Conservation (phyloP, 768 basidiomycete species). For the Mrakia blollopis region DNA sequence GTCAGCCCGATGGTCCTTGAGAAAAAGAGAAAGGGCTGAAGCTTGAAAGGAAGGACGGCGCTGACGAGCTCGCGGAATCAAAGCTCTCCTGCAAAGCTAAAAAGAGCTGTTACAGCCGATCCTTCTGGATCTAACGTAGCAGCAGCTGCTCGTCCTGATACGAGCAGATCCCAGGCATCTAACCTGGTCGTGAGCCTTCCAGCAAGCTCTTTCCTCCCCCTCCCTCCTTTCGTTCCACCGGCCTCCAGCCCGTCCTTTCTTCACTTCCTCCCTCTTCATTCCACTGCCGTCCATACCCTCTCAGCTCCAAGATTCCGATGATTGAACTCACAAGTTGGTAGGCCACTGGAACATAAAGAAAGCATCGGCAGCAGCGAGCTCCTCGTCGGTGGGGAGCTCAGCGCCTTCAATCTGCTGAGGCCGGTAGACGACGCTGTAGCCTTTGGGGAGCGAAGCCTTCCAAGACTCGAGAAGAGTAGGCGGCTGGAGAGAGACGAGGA, state of each 20-base stretch:
- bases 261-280: background rate
- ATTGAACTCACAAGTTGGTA: conserved; percentile 30
- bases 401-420: background rate
- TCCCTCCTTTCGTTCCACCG: background rate
- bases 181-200: too few species aligned
- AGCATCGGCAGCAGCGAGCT: conserved; percentile 24
- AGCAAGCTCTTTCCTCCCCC: background rate
- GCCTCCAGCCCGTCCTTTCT: background rate
- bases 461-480: background rate
- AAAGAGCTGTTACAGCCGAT: too few species aligned
- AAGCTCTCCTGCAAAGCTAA: too few species aligned
- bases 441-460: background rate
- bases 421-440: conserved; percentile 3
- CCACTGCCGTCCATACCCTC: background rate
- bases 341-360: conserved; percentile 32
- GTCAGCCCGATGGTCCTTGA: background rate
- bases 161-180: too few species aligned
- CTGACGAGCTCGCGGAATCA: too few species aligned
- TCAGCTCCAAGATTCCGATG: too few species aligned
- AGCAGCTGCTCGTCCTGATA: too few species aligned
- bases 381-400: conserved; percentile 30
- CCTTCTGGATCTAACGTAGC: too few species aligned
- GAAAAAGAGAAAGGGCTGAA: background rate
- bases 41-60: too few species aligned
- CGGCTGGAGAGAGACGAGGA: background rate